These are phyloP conservation scores for Petunia hybrid DNA, from an alignment of 305 asterid species.

Conservation along the genomic window DNA sequence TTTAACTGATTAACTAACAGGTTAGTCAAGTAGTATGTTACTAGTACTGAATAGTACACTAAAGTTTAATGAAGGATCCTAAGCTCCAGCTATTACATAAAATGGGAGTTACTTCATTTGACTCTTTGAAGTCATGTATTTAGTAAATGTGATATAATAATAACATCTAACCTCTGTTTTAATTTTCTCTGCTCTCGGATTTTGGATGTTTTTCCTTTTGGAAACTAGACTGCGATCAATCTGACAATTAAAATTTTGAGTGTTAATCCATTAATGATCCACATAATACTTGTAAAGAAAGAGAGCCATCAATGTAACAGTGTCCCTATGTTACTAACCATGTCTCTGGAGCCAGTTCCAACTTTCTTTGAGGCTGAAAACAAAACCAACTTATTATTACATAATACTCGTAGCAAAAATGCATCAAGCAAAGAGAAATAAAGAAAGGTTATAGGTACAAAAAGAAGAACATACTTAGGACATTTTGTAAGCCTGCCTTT, in stretches of 20 bases:
- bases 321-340: constrained; percentile 36
- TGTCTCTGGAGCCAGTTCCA: background rate
- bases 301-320: background rate
- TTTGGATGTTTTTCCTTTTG: constrained; percentile 24
- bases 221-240: constrained; percentile 33
- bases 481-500: no score
- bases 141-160: background rate
- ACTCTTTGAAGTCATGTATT: background rate
- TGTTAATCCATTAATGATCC: constrained; percentile 16
- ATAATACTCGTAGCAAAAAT: no score
- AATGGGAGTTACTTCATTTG: background rate
- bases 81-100: background rate
- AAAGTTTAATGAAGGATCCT: no score
- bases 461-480: no score
- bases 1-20: no score
- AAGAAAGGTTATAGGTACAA: no score
- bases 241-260: constrained; percentile 27
- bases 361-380: constrained; percentile 36
- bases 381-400: constrained; percentile 16
- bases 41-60: no score
- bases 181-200: constrained; percentile 39
- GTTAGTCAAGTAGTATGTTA: no score
- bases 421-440: no score
- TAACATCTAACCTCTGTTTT: constrained; percentile 40
- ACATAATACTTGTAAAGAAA: background rate